phyloP scores from a whole-genome alignment of 177 flowering plant species.

The Telopea speciosissima region DNA sequence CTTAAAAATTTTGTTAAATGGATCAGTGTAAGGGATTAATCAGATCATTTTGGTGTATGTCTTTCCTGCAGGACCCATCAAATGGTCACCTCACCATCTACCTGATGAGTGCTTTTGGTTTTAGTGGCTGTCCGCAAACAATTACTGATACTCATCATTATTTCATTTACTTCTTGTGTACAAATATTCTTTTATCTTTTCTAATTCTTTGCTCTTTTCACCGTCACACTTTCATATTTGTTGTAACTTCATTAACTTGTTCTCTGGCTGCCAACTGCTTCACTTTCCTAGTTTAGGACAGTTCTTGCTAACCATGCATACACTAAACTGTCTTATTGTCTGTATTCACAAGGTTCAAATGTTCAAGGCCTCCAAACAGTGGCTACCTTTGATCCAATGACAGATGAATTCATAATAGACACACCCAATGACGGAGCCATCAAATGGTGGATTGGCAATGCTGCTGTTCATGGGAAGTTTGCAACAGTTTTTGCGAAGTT shows the following conservation, averaged over 20 bases:
- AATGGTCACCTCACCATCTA: not conserved
- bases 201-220: not conserved
- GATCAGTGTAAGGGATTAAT: not conserved
- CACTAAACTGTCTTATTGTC: constrained; percentile 11
- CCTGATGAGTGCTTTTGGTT: not conserved
- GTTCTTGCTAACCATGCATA: not conserved
- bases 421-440: constrained; percentile 96
- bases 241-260: not conserved
- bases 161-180: not conserved
- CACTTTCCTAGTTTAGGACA: not conserved
- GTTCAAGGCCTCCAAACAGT: constrained; percentile 89
- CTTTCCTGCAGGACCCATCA: not conserved
- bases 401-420: constrained; percentile 80
- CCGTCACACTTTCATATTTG: not conserved
- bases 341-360: constrained; percentile 66
- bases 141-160: not conserved
- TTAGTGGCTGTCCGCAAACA: not conserved
- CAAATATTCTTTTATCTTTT: not conserved
- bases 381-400: constrained; percentile 73
- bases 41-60: not conserved
- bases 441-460: constrained; percentile 99
- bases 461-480: constrained; percentile 95
- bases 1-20: not conserved
- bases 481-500: constrained; percentile 92
- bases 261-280: not conserved